Base-by-base conservation (phyloP, 768 basidiomycete species). In the Royoungia palumana region DNA sequence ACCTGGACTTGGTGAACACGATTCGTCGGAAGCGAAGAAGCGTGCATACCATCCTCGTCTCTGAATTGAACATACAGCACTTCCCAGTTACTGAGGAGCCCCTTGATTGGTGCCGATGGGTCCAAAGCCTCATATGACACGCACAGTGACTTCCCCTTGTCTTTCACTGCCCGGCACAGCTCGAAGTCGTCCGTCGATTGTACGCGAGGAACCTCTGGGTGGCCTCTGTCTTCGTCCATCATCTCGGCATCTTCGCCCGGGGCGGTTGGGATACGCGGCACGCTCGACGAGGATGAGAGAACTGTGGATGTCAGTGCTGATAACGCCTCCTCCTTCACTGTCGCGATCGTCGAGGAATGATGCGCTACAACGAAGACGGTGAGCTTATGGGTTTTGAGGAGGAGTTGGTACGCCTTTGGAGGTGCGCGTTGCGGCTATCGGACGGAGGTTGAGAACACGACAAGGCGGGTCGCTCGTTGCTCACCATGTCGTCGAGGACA, bases 371-470 rank as follows among this genome's bases (percentile, higher is more conserved):
- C 68, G 57, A 85, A 75, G 55, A 88, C 70, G 6, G 83, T 83
- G 44, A 85, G 69, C 54, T 80, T 86, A 71, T 89, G 85, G 0
- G 86, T 84, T 59, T 85, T 87, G 55, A 89, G 65, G n/a, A 81
- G 73, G 16, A 89, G 60, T 46, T 86, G 81, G 67, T 83, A 82
- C 41, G 79, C 71, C 68, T 82, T 87, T 8, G 83, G 81, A 35
- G 75, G 75, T 13, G 71, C 54, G 60, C 78, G 75, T 12, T 72
- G 75, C 22, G 81, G 81, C 85, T 81, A 49, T 47, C 11, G 7
- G 20, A 25, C 21, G 22, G 9, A 10, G 3, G 11, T 41, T 53
- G 11, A 49, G 35, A 39, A 42, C 22, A 22, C 17, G 25, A 19
- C 2, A 13, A 30, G 19, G 35, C 1, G 25, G 16, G 16, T 11